Evolutionary conservation across 768 basidiomycete genomes (phyloP), one percentile per base, ranked within the genome.

Genomic region (Tricholoma bakamatsutake): DNA sequence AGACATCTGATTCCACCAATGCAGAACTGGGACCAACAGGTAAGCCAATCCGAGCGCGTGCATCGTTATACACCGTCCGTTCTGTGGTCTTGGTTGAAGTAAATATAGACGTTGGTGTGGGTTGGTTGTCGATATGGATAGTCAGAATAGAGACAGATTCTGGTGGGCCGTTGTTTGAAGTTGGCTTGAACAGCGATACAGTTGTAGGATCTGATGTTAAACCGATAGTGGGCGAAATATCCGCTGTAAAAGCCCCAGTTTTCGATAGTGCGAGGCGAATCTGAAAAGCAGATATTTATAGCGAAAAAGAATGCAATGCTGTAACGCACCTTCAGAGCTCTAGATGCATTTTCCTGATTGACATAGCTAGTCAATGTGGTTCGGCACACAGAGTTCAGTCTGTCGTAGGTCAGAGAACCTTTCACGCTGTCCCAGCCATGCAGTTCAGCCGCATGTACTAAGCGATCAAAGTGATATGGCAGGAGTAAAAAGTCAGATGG

Each of bases 51-150:
- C 89, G 80, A 1, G 64, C 60, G n/a, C 90, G 83, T 1, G 90
- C 87, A 34, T 74, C 73, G 27, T 83, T 74, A 62, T 92, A 93
- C 10, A 76, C 66, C 6, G 64, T 56, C 47, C 90, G 79, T 37
- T 73, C 56, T 1, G 88, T 90, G 0, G 90, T 92, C 68, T 93
- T 93, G 47, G 87, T 84, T 18, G 67, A 62, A 0, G 87, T 86
- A 64, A 84, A 87, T 21, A 79, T 54, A 13, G 84, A 82, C 0
- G 78, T 70, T 3, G 76, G 66, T 1, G 84, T 85, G 11, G 80
- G 68, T 56, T 74, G 64, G 2, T 71, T 73, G 68, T 92, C 90
- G 45, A 90, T 59, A 49, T 72, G 72, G 48, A 91, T 60, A 27
- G 69, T 69, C 52, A 83, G 70, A 13, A 78, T 63, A 33, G 73